A percentile compares a stretch with the other conserved stretches of the same genome.
Evolutionary conservation across 345 rosid species (phyloP).

Genomic region (Ailanthus altissimus): DNA sequence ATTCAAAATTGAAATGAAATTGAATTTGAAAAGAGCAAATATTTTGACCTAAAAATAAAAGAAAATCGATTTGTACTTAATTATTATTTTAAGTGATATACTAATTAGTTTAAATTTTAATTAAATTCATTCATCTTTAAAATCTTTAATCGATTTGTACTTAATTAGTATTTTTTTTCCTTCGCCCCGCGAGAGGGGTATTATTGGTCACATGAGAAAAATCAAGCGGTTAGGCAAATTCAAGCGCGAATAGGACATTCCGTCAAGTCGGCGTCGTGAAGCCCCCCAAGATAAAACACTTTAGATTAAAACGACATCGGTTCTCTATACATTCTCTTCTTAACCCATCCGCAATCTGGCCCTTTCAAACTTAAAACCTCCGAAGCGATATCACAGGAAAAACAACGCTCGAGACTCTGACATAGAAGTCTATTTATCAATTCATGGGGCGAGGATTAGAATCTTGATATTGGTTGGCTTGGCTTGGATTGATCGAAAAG

Average conservation of each 20-base stretch:
- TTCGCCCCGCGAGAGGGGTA: not conserved
- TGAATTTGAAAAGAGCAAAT: too few relatives aligned
- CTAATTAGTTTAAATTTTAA: too few relatives aligned
- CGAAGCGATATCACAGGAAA: not conserved
- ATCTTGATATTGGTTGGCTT: constrained; percentile 3
- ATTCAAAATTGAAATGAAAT: too few relatives aligned
- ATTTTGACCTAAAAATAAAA: too few relatives aligned
- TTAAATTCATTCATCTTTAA: too few relatives aligned
- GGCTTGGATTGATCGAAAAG: constrained; percentile 1
- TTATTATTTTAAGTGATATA: too few relatives aligned
- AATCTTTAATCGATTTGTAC: too few relatives aligned
- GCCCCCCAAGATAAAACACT: not conserved
- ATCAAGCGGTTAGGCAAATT: not conserved
- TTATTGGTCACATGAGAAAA: not conserved
- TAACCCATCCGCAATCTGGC: too few relatives aligned
- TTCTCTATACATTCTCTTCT: not conserved
- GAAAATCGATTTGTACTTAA: too few relatives aligned
- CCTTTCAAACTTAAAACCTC: not conserved
- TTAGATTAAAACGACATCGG: not conserved
- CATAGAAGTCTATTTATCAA: not conserved
- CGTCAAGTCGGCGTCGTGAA: not conserved
- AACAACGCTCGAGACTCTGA: not conserved
- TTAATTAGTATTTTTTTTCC: too few relatives aligned
- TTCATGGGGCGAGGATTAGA: constrained; percentile 7
- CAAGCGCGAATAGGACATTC: not conserved